phyloP scores from a whole-genome alignment of 805 yeast species.

The Wickerhamomyces kurtzmanii region DNA sequence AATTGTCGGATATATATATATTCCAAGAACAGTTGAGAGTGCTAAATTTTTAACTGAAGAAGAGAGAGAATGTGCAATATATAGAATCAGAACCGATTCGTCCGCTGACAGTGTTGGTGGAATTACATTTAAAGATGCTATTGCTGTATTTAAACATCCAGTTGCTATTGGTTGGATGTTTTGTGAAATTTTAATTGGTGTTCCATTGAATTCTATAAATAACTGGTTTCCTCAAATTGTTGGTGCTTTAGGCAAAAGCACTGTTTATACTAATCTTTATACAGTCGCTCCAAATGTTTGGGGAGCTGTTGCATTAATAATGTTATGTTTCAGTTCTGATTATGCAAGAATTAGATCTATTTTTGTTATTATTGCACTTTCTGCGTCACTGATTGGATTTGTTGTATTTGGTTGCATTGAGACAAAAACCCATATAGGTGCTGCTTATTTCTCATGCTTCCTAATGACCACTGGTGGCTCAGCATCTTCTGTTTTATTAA shows the following conservation, averaged over 20 bases:
- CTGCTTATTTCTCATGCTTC: conserved; percentile 32
- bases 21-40: conserved; percentile 28
- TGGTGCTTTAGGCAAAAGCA: conserved; percentile 25
- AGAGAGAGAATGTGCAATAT: conserved; percentile 23
- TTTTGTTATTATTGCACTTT: conserved; percentile 27
- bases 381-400: conserved; percentile 32
- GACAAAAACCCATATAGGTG: conserved; percentile 24
- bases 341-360: conserved; percentile 25
- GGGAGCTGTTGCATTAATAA: conserved; percentile 33
- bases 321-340: conserved; percentile 32
- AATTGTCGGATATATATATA: conserved; percentile 21
- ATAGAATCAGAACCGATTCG: conserved; percentile 34
- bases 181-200: conserved; percentile 34
- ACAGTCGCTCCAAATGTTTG: conserved; percentile 40
- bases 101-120: conserved; percentile 27
- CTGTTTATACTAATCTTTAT: conserved; percentile 28
- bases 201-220: conserved; percentile 36
- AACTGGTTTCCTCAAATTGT: conserved; percentile 41
- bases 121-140: conserved; percentile 28
- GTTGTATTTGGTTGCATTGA: conserved; percentile 36
- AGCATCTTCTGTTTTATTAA: conserved; percentile 37
- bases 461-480: conserved; percentile 40
- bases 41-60: conserved; percentile 32
- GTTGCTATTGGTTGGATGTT: conserved; percentile 34
- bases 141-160: conserved; percentile 34